These are phyloP conservation scores for Blastobotrys elegans DNA, from an alignment of 1,139 yeast species.

Conservation along the genomic window DNA sequence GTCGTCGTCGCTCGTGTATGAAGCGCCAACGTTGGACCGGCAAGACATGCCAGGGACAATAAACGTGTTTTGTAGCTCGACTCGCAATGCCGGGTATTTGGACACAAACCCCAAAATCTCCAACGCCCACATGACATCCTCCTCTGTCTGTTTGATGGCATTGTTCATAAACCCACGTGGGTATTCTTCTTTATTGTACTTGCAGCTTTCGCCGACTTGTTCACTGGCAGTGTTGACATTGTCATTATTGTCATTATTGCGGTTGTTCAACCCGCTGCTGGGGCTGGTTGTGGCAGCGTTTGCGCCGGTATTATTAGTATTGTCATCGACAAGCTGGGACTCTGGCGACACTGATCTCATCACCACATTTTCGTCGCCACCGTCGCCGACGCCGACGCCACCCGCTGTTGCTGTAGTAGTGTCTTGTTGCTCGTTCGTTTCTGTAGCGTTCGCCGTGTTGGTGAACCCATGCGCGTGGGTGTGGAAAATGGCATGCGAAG, in stretches of 20 bases:
- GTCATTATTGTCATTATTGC: neutral
- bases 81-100: slow-evolving; percentile 78
- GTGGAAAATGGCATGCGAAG: slow-evolving; percentile 10
- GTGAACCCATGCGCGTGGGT: slow-evolving; percentile 10
- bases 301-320: neutral
- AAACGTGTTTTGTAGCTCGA: slow-evolving; percentile 67
- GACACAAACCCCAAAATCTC: slow-evolving; percentile 91
- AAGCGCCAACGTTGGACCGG: slow-evolving; percentile 19
- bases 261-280: neutral
- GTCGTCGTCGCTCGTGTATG: neutral
- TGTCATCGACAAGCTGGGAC: neutral
- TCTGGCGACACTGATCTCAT: slow-evolving; percentile 10
- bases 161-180: slow-evolving; percentile 45
- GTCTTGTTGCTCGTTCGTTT: neutral
- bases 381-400: neutral
- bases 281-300: neutral
- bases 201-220: neutral
- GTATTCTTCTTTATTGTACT: neutral
- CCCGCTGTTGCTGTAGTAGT: neutral
- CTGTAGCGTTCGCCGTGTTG: neutral
- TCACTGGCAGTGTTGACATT: neutral
- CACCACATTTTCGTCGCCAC: neutral
- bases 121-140: slow-evolving; percentile 89
- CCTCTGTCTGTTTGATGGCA: slow-evolving; percentile 78
- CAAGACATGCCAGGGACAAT: slow-evolving; percentile 42